Conservation (phyloP, 2,329 filamentous ascomycete species). For the Fusarium tanahbumbuense region DNA sequence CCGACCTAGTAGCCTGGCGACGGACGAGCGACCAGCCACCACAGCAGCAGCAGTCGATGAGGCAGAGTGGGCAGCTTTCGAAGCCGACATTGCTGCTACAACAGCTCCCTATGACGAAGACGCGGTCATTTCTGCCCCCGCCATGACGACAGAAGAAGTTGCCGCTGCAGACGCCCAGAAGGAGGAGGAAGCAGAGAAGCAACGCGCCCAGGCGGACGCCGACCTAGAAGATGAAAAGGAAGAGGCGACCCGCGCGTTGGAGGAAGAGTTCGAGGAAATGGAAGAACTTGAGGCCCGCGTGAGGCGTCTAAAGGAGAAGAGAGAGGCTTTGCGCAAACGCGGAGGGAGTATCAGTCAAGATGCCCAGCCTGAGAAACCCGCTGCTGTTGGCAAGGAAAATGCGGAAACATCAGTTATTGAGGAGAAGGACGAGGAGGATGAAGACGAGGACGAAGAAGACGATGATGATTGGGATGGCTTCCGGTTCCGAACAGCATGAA, state of each 20-base stretch:
- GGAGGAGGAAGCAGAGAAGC: slow-evolving; percentile 63
- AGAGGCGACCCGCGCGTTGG: slow-evolving; percentile 77
- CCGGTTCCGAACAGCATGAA: slow-evolving; percentile 54
- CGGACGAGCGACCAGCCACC: slow-evolving; percentile 32
- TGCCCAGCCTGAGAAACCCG: slow-evolving; percentile 39
- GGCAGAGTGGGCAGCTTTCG: slow-evolving; percentile 87
- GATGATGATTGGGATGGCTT: slow-evolving; percentile 71
- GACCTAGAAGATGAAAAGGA: slow-evolving; percentile 76
- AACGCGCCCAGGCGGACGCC: slow-evolving; percentile 66
- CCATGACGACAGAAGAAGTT: slow-evolving; percentile 72
- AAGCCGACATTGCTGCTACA: slow-evolving; percentile 77
- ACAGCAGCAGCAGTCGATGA: slow-evolving; percentile 66
- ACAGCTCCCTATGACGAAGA: slow-evolving; percentile 54
- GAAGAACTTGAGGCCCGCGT: slow-evolving; percentile 80
- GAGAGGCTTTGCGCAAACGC: slow-evolving; percentile 71
- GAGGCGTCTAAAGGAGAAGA: slow-evolving; percentile 73
- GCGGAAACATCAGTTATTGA: slow-evolving; percentile 47
- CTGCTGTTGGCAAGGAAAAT: slow-evolving; percentile 46
- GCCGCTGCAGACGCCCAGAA: slow-evolving; percentile 64
- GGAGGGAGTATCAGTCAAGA: slow-evolving; percentile 47
- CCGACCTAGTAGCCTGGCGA: slow-evolving; percentile 40
- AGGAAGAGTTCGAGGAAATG: slow-evolving; percentile 87
- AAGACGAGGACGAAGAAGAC: slow-evolving; percentile 58
- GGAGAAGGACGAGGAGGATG: slow-evolving; percentile 61
- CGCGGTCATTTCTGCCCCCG: slow-evolving; percentile 75